Evolutionary conservation across 2,329 filamentous ascomycete genomes (phyloP).

Genomic region (Trichothecium roseum): DNA sequence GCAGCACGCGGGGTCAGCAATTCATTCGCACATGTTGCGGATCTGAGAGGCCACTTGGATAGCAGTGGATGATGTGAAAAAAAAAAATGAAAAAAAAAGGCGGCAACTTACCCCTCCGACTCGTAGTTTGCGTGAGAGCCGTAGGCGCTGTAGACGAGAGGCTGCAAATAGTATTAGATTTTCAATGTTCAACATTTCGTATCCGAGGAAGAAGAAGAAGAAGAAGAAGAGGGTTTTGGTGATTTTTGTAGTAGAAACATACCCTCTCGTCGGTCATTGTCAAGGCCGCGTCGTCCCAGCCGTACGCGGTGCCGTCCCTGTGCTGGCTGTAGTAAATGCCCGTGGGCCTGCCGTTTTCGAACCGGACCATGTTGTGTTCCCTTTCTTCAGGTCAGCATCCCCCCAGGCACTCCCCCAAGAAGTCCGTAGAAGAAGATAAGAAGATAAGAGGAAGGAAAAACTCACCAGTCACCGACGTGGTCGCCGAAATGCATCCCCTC

Average conservation of each 20-base stretch:
- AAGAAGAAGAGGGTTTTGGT: neutral
- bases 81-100: neutral
- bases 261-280: conserved; percentile 15
- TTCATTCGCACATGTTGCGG: no score
- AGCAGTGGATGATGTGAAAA: no score
- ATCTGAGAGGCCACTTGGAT: no score
- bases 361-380: conserved; percentile 22
- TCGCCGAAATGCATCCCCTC: conserved; percentile 13
- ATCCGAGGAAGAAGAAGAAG: neutral
- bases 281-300: conserved; percentile 17
- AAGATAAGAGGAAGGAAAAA: neutral
- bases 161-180: conserved; percentile 11
- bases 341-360: conserved; percentile 12
- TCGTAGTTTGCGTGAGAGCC: conserved; percentile 25
- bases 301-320: conserved; percentile 11
- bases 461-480: conserved; percentile 16
- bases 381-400: conserved; percentile 9
- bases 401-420: neutral
- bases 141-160: conserved; percentile 20
- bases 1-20: no score
- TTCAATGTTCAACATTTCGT: neutral
- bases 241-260: conserved; percentile 3
- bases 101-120: conserved; percentile 14
- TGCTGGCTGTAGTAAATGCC: conserved; percentile 20
- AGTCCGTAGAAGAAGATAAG: neutral